These are phyloP conservation scores for Fennellomyces sp. DNA, from an alignment of 371 early-diverging fungal genomes.

Conservation along the genomic window DNA sequence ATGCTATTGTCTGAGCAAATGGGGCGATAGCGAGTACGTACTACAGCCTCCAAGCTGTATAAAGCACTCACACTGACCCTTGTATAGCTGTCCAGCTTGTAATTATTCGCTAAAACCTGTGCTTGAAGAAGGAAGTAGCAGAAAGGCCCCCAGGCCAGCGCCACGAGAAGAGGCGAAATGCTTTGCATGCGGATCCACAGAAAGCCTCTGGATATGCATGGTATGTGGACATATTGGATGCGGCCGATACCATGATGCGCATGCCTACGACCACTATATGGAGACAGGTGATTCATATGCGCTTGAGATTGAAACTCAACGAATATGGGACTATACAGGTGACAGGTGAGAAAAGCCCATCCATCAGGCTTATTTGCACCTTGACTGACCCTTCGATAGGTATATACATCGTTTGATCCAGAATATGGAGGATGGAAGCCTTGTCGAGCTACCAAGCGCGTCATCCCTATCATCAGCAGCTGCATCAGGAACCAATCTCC, in stretches of 20 bases:
- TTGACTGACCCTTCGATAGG: constrained; percentile 1
- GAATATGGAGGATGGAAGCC: constrained; percentile 83
- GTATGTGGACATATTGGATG: constrained; percentile 92
- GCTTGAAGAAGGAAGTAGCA: constrained; percentile 10
- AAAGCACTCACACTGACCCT: background rate
- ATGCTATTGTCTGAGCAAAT: constrained; percentile 84
- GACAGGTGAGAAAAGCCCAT: constrained; percentile 66
- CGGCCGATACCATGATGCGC: constrained; percentile 80
- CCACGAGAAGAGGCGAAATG: constrained; percentile 50
- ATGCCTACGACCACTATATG: constrained; percentile 86
- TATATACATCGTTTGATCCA: constrained; percentile 91
- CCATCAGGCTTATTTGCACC: background rate
- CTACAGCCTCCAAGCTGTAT: background rate
- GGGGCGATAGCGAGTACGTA: constrained; percentile 78
- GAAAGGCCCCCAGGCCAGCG: background rate
- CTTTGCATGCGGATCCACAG: constrained; percentile 68
- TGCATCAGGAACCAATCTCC: background rate
- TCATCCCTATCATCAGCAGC: background rate
- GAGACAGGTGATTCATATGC: constrained; percentile 84
- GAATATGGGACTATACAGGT: constrained; percentile 97
- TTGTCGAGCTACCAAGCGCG: constrained; percentile 82
- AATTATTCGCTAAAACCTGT: constrained; percentile 70
- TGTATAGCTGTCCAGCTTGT: constrained; percentile 90
- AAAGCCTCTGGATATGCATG: constrained; percentile 93
- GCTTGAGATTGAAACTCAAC: constrained; percentile 91